Conservation (phyloP, 202 grass and related monocot species). For the Bolboschoenoplectus hybrid region DNA sequence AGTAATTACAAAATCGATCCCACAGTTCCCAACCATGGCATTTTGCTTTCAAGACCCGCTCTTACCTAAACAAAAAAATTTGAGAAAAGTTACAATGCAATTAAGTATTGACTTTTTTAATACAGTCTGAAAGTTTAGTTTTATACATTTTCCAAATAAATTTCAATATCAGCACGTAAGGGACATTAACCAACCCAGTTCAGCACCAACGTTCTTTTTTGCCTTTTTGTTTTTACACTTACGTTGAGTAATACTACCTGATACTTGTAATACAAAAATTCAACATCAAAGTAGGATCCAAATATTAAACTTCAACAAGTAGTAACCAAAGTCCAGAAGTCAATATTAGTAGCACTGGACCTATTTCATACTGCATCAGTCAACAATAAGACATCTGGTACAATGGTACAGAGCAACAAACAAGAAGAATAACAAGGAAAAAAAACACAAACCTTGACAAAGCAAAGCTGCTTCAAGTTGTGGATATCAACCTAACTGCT, state of each 20-base stretch:
- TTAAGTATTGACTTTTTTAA: neutral
- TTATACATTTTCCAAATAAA: neutral
- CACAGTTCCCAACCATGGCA: neutral
- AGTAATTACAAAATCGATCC: constrained; percentile 8
- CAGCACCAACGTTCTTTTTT: neutral
- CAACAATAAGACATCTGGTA: neutral
- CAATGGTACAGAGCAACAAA: constrained; percentile 11
- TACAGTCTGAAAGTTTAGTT: neutral
- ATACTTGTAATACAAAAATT: neutral
- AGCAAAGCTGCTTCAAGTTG: neutral
- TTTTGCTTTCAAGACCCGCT: constrained; percentile 14
- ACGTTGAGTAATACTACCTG: neutral
- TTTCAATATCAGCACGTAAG: neutral
- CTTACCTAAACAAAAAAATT: constrained; percentile 13
- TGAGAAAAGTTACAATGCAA: neutral
- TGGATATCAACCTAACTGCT: neutral
- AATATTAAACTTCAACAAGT: neutral
- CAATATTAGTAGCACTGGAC: neutral
- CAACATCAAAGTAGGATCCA: neutral
- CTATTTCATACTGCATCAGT: neutral
- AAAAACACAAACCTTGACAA: constrained; percentile 1
- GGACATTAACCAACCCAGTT: neutral
- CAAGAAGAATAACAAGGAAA: neutral
- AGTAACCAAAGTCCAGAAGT: neutral
- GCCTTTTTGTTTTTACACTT: neutral